Evolutionary conservation across 2,329 filamentous ascomycete genomes (phyloP), one percentile per base, ranked within the genome.

Genomic region (Aspergillus unguis): DNA sequence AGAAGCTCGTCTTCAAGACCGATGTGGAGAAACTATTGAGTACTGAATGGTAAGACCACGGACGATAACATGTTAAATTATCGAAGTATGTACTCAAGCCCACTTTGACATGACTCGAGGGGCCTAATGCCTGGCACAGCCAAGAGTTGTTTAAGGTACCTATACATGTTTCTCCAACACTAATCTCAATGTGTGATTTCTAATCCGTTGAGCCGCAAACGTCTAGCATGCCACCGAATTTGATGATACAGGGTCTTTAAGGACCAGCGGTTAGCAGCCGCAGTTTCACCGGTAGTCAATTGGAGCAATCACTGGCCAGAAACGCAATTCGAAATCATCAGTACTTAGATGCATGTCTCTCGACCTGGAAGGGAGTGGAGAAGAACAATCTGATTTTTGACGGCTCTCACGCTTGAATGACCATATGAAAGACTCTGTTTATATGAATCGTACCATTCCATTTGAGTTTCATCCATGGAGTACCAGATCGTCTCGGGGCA

Each of bases 121-220:
- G 47, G 47, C 55, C 52, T 68, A 61, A 65, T 43, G 44, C 25
- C 11, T 41, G 32, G 53, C 49, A 48, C 62, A 79, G 75, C 73
- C 73, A 44, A 80, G 89, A 40, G 73, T 94, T 60, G 81, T 88
- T 6, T 88, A 92, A 9, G 84, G 17, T 17, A 17, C 17, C 17
- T 17, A 17, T 96, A 40, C 92, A 97, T 75, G 90, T 96, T 37
- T 92, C 90, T 38, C 92, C 92, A 1, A 96, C 92, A 0, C 90
- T 92, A 23, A 95, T 45, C 92, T 95, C 70, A 85, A 97, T 71
- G 91, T 71, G 58, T 65, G 68, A 56, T 27, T 44, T 28, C 40
- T 44, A 44, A 36, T 44, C 28, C 42, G 47, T 11, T 43, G 17
- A 33, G 23, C 35, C 50, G n/a, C 11, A 36, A 31, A 44, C n/a